Conservation (phyloP, 2,329 filamentous ascomycete species). For the Xylariaceae sp. region DNA sequence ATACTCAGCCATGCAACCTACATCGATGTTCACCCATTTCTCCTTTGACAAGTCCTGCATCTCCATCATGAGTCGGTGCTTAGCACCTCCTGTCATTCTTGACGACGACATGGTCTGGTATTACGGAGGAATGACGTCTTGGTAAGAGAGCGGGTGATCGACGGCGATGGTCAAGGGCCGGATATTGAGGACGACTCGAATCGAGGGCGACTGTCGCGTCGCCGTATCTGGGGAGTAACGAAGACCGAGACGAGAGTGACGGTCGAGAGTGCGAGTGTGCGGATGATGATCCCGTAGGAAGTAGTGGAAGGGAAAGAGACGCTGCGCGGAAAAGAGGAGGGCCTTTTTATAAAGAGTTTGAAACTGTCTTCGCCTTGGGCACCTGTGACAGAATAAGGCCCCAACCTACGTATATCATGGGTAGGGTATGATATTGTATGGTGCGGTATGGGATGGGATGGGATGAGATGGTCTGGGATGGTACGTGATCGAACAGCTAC, state of each 20-base stretch:
- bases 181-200: background rate
- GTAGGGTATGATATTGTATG: too few relatives aligned
- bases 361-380: background rate
- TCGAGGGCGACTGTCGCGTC: background rate
- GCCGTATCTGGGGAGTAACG: background rate
- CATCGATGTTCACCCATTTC: conserved; percentile 89
- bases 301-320: background rate
- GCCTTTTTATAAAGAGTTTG: background rate
- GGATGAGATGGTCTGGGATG: background rate
- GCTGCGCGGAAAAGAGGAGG: background rate
- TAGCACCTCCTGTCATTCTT: conserved; percentile 43
- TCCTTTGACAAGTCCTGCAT: conserved; percentile 76
- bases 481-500: background rate
- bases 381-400: background rate
- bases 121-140: background rate
- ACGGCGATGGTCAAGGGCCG: background rate
- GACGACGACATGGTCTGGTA: conserved; percentile 27
- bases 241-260: background rate
- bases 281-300: background rate
- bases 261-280: background rate
- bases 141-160: background rate
- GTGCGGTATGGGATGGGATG: background rate
- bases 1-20: conserved; percentile 36
- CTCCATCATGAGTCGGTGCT: conserved; percentile 86
- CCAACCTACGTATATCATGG: background rate